Evolutionary conservation across 129 eudicot species (phyloP), one percentile per base, ranked within the genome.

Genomic region (Arctium minus): DNA sequence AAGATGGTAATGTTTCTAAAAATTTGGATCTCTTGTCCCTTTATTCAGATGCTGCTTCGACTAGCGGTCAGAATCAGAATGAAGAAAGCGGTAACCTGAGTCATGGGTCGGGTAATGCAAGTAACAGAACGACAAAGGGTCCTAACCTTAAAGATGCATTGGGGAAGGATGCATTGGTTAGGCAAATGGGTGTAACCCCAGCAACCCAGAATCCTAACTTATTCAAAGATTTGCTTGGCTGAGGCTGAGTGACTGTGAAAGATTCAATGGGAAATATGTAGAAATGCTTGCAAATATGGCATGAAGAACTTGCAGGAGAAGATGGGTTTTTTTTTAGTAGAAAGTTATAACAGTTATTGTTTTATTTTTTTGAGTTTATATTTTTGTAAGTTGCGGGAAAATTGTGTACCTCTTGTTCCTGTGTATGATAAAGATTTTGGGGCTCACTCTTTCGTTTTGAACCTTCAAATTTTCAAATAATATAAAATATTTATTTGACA

Each of bases 101-200:
- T 82, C 82, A 86, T 22, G 91, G 85, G 15, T 62, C 87, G 46
- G 79, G 84, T 13, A 73, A 39, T 27, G 80, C 77, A 11, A 71
- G 53, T 77, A 81, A 75, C 77, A 81, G 70, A 35, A 81, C 88
- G 78, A 93, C 86, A 78, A 96, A 96, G 86, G 99, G 98, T 79
- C 96, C 97, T 37, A 92, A 89, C 74, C 82, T 79, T 29, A 90
- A 88, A 87, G 96, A 93, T 64, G 91, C 98, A 37, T 64, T 96
- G 85, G 91, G 89, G 67, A 96, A 89, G 80, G 99, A 96, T 83
- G 89, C 98, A 46, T 88, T 92, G 3, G 99, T 93, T 38, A 92
- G 99, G 84, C 95, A 96, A 76, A 84, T 93, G 96, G 99, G 99
- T 5, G 97, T 96, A 83, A 90, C 85, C 30, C 99, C 99, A 9